These are phyloP conservation scores for Quercus glauca DNA, from an alignment of 306 rosid genomes.

Conservation along the genomic window DNA sequence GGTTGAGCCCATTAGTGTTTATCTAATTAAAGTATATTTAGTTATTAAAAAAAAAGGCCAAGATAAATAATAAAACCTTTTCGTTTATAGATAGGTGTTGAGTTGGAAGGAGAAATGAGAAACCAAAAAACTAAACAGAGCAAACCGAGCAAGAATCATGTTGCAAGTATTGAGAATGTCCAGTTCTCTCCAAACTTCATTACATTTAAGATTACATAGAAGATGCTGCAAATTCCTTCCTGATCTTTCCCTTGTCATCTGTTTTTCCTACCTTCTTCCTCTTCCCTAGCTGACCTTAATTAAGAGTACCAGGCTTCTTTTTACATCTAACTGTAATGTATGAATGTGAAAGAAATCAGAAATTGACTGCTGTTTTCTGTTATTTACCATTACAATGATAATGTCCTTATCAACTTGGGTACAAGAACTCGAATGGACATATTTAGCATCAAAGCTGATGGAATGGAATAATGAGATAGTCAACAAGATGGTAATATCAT, in stretches of 20 bases:
- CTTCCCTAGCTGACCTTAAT: not conserved
- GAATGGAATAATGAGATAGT: not conserved
- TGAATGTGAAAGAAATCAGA: not conserved
- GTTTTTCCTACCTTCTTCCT: not conserved
- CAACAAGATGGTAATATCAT: not conserved
- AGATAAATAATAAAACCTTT: no score
- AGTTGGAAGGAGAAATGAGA: no score
- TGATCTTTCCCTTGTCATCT: not conserved
- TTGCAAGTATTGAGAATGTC: not conserved
- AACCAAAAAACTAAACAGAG: no score
- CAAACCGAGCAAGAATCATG: no score
- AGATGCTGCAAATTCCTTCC: not conserved
- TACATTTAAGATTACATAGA: not conserved
- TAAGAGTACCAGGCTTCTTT: not conserved
- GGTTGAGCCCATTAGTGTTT: no score
- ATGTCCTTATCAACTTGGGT: not conserved
- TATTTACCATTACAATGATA: not conserved
- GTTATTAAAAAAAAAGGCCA: no score
- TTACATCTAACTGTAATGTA: not conserved
- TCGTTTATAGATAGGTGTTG: no score
- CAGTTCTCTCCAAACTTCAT: not conserved
- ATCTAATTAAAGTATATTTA: no score
- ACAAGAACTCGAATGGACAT: not conserved
- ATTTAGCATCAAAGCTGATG: no score
- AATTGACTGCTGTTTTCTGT: not conserved